Evolutionary conservation across 2,329 filamentous ascomycete species (phyloP), one percentile per base, ranked within the genome.

Genomic region (Xylaria sp.): DNA sequence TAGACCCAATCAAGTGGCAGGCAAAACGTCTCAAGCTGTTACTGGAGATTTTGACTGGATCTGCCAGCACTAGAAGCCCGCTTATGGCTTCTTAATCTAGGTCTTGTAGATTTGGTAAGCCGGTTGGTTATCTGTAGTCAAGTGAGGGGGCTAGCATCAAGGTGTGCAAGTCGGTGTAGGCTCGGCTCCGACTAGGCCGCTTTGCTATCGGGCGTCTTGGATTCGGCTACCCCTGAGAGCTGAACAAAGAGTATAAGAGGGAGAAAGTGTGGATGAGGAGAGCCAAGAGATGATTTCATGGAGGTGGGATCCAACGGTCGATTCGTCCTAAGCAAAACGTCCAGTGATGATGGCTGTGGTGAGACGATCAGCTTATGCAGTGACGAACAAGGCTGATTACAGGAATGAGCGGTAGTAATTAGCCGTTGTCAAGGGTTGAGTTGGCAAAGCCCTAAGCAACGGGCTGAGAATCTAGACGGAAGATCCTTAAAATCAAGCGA

Each of bases 101-200:
- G 15, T 7, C 59, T 56, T n/a, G 62, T 13, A 66, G 44, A 62
- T 28, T 59, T 33, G 44, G 48, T 60, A 49, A 57, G 40, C 49
- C n/a, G 46, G 38, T 26, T 68, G 9, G 57, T 53, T 38, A 46
- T 31, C 31, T n/a, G 51, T 28, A 54, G 53, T 11, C 38, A 48
- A 65, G 60, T 58, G 67, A 70, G 57, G 62, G 67, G 61, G 53
- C 33, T 53, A 53, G 40, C 23, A 40, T 48, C 42, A 49, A 54
- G 54, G 59, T 59, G 20, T 59, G 62, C 58, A 53, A 63, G 49
- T 70, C 65, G 65, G 59, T 63, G 59, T 59, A 68, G 42, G 46
- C 53, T 68, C 63, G 46, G 63, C 54, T 61, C 63, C 53, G 53
- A 62, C 58, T 65, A 53, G 38, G 59, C 9, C 64, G 33, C 17